Conservation (phyloP, 2,329 filamentous ascomycete genomes). For the Thielaviopsis populi region DNA sequence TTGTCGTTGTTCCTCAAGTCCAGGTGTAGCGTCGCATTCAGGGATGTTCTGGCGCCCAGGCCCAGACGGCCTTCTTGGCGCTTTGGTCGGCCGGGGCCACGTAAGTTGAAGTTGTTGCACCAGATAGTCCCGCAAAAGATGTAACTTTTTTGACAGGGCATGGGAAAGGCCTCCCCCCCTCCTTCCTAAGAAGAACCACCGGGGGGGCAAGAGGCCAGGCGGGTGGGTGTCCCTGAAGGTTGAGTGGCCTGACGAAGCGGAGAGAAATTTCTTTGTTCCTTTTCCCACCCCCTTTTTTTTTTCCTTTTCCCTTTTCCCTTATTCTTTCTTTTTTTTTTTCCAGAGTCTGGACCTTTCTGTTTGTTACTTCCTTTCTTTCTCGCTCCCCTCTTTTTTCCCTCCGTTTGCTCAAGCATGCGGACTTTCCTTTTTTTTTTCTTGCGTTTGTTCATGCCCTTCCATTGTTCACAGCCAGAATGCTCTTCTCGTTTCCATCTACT, state of each 20-base stretch:
- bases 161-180: too few relatives aligned
- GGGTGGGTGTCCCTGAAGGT: not conserved
- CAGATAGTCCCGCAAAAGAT: too few relatives aligned
- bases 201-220: too few relatives aligned
- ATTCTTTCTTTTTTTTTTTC: too few relatives aligned
- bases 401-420: not conserved
- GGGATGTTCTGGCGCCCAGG: not conserved
- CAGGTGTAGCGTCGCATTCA: not conserved
- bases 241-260: not conserved
- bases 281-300: too few relatives aligned
- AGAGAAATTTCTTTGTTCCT: not conserved
- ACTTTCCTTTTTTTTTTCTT: constrained; percentile 17
- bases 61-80: not conserved
- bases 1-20: not conserved
- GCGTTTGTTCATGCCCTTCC: constrained; percentile 11
- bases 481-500: not conserved
- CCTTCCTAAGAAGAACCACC: too few relatives aligned
- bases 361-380: too few relatives aligned
- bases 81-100: not conserved
- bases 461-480: not conserved
- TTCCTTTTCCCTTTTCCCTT: not conserved
- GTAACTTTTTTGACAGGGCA: too few relatives aligned
- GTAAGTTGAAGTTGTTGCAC: not conserved
- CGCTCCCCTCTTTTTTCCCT: constrained; percentile 3
- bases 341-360: too few relatives aligned